Conservation (phyloP, 2,329 filamentous ascomycete genomes). For the Pseudocercospora vitis region DNA sequence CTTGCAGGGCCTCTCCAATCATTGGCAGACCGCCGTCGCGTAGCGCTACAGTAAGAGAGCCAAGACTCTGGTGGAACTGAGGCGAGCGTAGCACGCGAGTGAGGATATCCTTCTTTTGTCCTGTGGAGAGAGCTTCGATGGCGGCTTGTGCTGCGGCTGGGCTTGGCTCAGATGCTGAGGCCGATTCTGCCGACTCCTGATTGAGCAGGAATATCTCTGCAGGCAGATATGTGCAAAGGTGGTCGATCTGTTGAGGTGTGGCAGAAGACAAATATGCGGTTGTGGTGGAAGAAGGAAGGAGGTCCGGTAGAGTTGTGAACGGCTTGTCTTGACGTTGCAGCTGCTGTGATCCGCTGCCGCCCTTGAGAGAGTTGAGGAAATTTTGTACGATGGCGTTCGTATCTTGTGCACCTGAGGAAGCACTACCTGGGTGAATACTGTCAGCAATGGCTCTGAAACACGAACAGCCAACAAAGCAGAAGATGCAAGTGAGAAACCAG, state of each 20-base stretch:
- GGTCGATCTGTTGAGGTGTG: conserved; percentile 65
- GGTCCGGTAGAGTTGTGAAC: conserved; percentile 82
- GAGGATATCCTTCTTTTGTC: conserved; percentile 77
- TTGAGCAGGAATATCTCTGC: conserved; percentile 74
- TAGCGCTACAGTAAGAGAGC: conserved; percentile 81
- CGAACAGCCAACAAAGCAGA: background rate
- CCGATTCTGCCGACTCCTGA: conserved; percentile 60
- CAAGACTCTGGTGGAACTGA: conserved; percentile 84
- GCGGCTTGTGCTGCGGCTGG: conserved; percentile 67
- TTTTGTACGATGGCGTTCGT: conserved; percentile 79
- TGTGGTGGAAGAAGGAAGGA: conserved; percentile 75
- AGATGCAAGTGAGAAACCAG: conserved; percentile 12
- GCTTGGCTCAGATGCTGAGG: conserved; percentile 60
- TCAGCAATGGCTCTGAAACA: conserved; percentile 11
- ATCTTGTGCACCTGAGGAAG: conserved; percentile 55
- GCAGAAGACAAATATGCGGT: conserved; percentile 72
- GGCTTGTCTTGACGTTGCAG: conserved; percentile 59
- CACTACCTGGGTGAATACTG: conserved; percentile 24
- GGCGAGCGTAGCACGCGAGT: conserved; percentile 82
- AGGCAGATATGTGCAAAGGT: conserved; percentile 75
- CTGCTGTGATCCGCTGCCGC: conserved; percentile 43
- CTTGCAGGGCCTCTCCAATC: conserved; percentile 79
- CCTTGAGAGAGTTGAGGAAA: conserved; percentile 79
- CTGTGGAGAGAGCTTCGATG: conserved; percentile 68
- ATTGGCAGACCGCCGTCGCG: conserved; percentile 87